phyloP scores from a whole-genome alignment of 371 early-diverging fungal species.

The Apophysomyces elegans region DNA sequence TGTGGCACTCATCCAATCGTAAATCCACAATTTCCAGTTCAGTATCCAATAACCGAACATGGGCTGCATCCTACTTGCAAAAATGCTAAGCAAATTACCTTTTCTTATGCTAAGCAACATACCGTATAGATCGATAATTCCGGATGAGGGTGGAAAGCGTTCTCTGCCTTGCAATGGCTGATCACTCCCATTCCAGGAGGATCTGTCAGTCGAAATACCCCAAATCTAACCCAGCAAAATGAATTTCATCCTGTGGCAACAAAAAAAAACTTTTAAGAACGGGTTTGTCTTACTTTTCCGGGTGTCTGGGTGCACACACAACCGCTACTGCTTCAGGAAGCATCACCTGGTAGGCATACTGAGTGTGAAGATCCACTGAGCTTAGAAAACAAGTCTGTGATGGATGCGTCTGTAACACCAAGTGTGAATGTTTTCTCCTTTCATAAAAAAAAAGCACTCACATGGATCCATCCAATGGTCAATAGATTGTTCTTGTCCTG shows the following conservation, averaged over 20 bases:
- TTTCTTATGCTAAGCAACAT: conserved; percentile 48
- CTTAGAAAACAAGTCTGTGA: conserved; percentile 93
- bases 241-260: not conserved
- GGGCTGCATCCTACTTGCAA: conserved; percentile 6
- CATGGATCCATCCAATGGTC: conserved; percentile 94
- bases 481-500: conserved; percentile 76
- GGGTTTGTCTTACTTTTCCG: conserved; percentile 58
- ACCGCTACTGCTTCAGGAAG: conserved; percentile 94
- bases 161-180: conserved; percentile 67
- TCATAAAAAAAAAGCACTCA: conserved; percentile 29
- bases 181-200: conserved; percentile 85
- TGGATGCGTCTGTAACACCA: conserved; percentile 78
- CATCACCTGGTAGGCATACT: conserved; percentile 91
- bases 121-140: conserved; percentile 69
- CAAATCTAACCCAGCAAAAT: conserved; percentile 54
- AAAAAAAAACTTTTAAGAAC: not conserved
- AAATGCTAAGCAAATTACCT: not conserved
- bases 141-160: conserved; percentile 87
- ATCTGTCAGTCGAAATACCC: conserved; percentile 88
- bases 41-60: conserved; percentile 9
- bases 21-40: conserved; percentile 18
- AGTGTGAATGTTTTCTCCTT: not conserved
- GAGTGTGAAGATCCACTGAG: conserved; percentile 92
- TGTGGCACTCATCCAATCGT: not conserved
- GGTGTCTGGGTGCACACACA: conserved; percentile 82